A percentile compares a stretch with the other conserved stretches of the same genome.
Conservation (phyloP, 2,329 filamentous ascomycete species). For the Grosmannia penicillata region DNA sequence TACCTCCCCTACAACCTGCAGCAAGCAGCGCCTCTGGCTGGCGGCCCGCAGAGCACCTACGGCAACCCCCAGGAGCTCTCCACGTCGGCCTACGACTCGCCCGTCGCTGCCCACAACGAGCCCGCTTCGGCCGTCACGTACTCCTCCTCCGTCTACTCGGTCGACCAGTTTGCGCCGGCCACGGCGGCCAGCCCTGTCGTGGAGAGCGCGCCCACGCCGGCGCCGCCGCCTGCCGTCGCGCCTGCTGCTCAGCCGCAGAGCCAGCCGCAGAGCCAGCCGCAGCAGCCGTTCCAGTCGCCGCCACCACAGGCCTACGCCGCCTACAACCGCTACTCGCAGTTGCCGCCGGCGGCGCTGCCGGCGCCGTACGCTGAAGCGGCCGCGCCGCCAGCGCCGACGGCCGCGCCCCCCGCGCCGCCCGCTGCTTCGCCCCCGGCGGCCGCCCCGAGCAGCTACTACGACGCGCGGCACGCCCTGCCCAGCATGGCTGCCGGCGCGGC, state of each 20-base stretch:
- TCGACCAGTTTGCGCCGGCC: conserved; percentile 25
- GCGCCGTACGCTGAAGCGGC: conserved; percentile 16
- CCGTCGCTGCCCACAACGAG: conserved; percentile 34
- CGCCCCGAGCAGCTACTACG: conserved; percentile 21
- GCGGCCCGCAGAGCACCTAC: conserved; percentile 51
- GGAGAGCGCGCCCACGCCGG: conserved; percentile 16
- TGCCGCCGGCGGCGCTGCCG: conserved; percentile 8
- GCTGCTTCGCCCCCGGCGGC: neutral
- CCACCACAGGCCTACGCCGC: conserved; percentile 24
- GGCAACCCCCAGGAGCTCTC: conserved; percentile 64
- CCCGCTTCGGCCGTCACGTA: conserved; percentile 27
- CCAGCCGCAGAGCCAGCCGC: neutral
- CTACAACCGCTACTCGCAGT: conserved; percentile 20
- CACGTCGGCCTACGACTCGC: conserved; percentile 64
- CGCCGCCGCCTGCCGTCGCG: too few relatives aligned
- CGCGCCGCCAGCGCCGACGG: conserved; percentile 11
- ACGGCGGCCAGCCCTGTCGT: conserved; percentile 15
- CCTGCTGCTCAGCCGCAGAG: too few relatives aligned
- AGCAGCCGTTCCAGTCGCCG: conserved; percentile 12
- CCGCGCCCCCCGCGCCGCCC: conserved; percentile 24
- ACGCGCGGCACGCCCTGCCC: conserved; percentile 30
- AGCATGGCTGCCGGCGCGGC: conserved; percentile 13
- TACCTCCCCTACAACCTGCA: conserved; percentile 29
- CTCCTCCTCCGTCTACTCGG: conserved; percentile 31
- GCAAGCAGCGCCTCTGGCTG: conserved; percentile 17